Base-by-base conservation (phyloP, 306 rosid species). In the Purshia tridentata region DNA sequence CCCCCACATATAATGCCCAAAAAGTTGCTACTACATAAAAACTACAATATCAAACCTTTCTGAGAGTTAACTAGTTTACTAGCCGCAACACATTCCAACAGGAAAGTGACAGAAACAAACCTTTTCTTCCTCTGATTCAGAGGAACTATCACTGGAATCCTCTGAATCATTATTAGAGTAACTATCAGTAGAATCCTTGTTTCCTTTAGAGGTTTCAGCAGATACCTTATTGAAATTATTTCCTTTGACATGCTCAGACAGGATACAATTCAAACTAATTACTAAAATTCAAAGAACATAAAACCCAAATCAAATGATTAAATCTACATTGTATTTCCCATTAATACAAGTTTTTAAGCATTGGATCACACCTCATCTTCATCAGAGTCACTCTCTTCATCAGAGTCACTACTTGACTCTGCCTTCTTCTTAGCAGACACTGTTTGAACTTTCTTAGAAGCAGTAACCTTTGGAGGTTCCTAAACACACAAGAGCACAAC, bases 381-480 rank as follows among this genome's bases (percentile, higher is more conserved):
- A 22, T 65, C 79, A 51, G 72, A 59, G 41, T 54, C 67, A 14
- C 65, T 77, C 3, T 78, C 85, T 3, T 77, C 86, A 23, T 82
- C 86, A 39, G 78, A 74, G 45, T 72, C 65, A n/a, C 78, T 73
- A 19, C 77, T 65, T 29, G 50, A 45, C 8, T 69, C 72, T n/a
- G 20, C 56, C 49, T 45, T 14, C 49, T 45, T 14, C 76, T 79
- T 79, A 4, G 52, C 19, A 62, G 77, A 35, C 40, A 73, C 68
- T 13, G 16, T 19, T 2, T 75, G 52, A 14, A 46, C 64, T 55
- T 42, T 67, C 19, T 70, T 66, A 4, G 42, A 3, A 44, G 54
- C 45, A 4, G 64, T 23, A 37, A 37, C 52, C 75, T 71, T 71
- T 8, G 75, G 54, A 71, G 66, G 75, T 22, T 56, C 54, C 75